phyloP scores from a whole-genome alignment of 352 stramenopile species.

The Phytophthora idaei region DNA sequence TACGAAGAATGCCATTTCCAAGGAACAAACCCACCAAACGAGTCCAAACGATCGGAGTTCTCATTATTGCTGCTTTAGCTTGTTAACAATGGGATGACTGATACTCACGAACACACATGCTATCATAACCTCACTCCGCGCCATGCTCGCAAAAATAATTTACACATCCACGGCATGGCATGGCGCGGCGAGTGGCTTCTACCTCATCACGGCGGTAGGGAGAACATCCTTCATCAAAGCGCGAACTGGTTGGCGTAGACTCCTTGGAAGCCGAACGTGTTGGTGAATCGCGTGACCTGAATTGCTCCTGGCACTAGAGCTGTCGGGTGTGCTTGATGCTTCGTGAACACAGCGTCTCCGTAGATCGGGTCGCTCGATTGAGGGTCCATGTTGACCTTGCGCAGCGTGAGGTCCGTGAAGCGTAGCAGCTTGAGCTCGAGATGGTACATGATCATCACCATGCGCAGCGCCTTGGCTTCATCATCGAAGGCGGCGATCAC shows the following conservation, averaged over 20 bases:
- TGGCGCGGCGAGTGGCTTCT: slow-evolving; percentile 2
- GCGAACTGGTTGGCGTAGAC: slow-evolving; percentile 39
- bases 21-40: background rate
- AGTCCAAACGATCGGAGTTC: slow-evolving; percentile 14
- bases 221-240: slow-evolving; percentile 13
- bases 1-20: background rate
- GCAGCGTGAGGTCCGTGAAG: slow-evolving; percentile 47
- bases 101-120: slow-evolving; percentile 21
- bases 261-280: slow-evolving; percentile 34
- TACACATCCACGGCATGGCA: slow-evolving; percentile 17
- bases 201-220: background rate
- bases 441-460: slow-evolving; percentile 72
- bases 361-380: slow-evolving; percentile 18
- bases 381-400: slow-evolving; percentile 43
- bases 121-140: slow-evolving; percentile 1
- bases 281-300: slow-evolving; percentile 42
- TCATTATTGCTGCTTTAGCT: slow-evolving; percentile 16
- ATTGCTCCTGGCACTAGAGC: slow-evolving; percentile 25
- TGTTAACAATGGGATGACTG: background rate
- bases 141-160: slow-evolving; percentile 28
- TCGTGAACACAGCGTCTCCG: slow-evolving; percentile 9
- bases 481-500: slow-evolving; percentile 68
- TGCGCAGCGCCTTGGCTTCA: slow-evolving; percentile 64
- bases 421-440: slow-evolving; percentile 72
- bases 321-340: slow-evolving; percentile 26